These are phyloP conservation scores for Komagataella phaffii DNA, from an alignment of 805 yeast genomes.

Conservation along the genomic window DNA sequence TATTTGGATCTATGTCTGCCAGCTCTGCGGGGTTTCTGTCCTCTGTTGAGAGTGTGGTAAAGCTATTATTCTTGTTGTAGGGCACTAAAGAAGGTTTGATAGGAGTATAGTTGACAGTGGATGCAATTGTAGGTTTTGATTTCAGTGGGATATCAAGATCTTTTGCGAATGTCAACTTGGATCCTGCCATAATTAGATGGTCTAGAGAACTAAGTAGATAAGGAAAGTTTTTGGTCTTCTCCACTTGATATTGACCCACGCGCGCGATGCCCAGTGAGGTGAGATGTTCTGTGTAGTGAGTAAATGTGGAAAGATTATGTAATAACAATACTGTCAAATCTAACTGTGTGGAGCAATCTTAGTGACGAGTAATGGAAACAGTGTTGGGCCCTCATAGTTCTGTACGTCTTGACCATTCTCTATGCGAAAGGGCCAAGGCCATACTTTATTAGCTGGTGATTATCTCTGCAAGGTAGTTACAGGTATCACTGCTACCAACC, in stretches of 20 bases:
- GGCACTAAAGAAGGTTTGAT: slow-evolving; percentile 1
- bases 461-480: background rate
- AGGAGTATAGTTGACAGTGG: slow-evolving; percentile 2
- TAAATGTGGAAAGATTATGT: background rate
- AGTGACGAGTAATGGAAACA: background rate
- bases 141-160: background rate
- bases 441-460: background rate
- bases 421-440: background rate
- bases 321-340: no score
- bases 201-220: background rate
- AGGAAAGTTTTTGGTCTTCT: background rate
- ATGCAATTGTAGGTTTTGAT: background rate
- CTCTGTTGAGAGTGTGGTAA: slow-evolving; percentile 3
- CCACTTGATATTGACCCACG: background rate
- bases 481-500: background rate
- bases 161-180: background rate
- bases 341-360: background rate
- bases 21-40: slow-evolving; percentile 6
- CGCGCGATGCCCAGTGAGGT: background rate
- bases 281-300: background rate
- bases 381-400: background rate
- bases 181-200: background rate
- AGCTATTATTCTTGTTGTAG: slow-evolving; percentile 7
- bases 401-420: no score
- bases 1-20: background rate